These are phyloP conservation scores for Diaporthe sp. DNA, from an alignment of 2,329 filamentous ascomycete species.

Conservation along the genomic window DNA sequence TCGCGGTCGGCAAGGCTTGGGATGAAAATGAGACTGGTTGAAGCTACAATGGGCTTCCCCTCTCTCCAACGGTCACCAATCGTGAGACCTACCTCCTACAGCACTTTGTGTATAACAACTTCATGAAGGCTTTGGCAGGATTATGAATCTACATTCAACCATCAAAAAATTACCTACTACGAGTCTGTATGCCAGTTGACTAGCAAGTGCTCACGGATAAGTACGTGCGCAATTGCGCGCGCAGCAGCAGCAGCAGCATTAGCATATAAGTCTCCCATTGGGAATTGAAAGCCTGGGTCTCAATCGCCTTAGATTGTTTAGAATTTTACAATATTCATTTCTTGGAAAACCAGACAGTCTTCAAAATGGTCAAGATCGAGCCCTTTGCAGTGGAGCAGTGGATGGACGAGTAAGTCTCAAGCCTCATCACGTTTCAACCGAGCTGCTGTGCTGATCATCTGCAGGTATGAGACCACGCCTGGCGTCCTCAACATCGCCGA, in stretches of 20 bases:
- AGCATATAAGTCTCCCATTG: not conserved
- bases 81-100: not conserved
- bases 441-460: not conserved
- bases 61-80: not conserved
- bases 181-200: not conserved
- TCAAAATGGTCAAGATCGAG: conserved; percentile 58
- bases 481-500: conserved; percentile 78
- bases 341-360: not conserved
- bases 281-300: not conserved
- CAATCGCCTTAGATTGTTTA: not conserved
- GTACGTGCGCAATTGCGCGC: conserved; percentile 5
- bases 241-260: not conserved
- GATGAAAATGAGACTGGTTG: conserved; percentile 1
- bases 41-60: not conserved
- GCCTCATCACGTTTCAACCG: too few relatives aligned
- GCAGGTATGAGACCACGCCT: conserved; percentile 63
- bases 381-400: conserved; percentile 79
- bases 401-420: conserved; percentile 59
- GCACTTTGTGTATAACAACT: not conserved
- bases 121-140: not conserved
- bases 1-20: conserved; percentile 1
- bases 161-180: not conserved
- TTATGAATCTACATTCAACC: not conserved
- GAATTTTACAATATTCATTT: not conserved
- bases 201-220: not conserved